Evolutionary conservation across 1,284 basidiomycete species (phyloP).

Genomic region (Xerocomus minutiporus): DNA sequence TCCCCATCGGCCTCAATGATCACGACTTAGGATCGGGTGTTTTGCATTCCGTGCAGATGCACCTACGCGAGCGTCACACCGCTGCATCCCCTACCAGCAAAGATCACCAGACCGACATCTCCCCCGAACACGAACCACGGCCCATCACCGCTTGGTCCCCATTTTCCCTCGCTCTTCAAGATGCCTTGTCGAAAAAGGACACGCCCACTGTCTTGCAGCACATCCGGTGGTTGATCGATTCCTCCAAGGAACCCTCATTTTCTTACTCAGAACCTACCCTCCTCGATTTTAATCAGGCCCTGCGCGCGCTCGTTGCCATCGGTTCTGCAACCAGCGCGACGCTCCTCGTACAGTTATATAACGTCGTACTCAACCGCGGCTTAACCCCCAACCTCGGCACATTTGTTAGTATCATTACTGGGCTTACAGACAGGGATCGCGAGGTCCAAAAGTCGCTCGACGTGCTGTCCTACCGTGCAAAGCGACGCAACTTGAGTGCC

Average conservation of each 20-base stretch:
- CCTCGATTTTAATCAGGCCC: slow-evolving; percentile 62
- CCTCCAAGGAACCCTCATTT: slow-evolving; percentile 12
- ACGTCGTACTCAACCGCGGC: slow-evolving; percentile 65
- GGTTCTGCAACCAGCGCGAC: slow-evolving; percentile 54
- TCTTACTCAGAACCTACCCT: slow-evolving; percentile 29
- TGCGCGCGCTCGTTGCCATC: slow-evolving; percentile 44
- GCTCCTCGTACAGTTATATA: slow-evolving; percentile 68
- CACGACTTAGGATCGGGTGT: slow-evolving; percentile 47
- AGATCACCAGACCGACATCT: slow-evolving; percentile 16
- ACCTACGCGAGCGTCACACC: slow-evolving; percentile 56
- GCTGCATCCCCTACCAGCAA: slow-evolving; percentile 23
- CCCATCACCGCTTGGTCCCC: slow-evolving; percentile 32
- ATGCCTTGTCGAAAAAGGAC: slow-evolving; percentile 19
- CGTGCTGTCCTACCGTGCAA: slow-evolving; percentile 42
- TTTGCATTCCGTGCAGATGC: slow-evolving; percentile 54
- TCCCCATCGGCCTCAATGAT: slow-evolving; percentile 29
- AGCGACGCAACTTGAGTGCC: slow-evolving; percentile 30
- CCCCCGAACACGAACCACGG: slow-evolving; percentile 17
- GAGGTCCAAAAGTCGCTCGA: slow-evolving; percentile 57
- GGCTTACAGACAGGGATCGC: slow-evolving; percentile 68
- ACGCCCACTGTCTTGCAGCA: slow-evolving; percentile 13
- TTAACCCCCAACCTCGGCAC: slow-evolving; percentile 66
- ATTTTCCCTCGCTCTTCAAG: slow-evolving; percentile 18
- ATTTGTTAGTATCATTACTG: slow-evolving; percentile 65
- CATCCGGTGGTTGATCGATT: slow-evolving; percentile 21